Conservation (phyloP, 2,329 filamentous ascomycete genomes). For the Fusarium brachygibbosum region DNA sequence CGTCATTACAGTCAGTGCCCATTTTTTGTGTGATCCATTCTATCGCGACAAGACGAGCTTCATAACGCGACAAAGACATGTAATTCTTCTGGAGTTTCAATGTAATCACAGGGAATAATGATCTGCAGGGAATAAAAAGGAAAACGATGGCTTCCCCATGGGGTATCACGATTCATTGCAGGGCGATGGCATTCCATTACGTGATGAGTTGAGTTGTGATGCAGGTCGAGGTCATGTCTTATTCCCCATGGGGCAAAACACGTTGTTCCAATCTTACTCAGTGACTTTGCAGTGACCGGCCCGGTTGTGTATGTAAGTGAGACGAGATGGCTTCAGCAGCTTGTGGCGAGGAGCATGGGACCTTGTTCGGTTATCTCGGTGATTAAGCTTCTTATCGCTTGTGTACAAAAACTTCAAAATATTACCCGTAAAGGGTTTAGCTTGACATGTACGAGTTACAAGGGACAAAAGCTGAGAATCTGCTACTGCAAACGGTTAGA, state of each 20-base stretch:
- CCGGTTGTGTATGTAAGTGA: neutral
- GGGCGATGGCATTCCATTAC: slow-evolving; percentile 36
- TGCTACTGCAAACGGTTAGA: slow-evolving; percentile 37
- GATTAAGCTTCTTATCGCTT: slow-evolving; percentile 35
- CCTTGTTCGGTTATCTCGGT: slow-evolving; percentile 42
- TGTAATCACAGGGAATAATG: neutral
- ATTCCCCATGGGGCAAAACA: slow-evolving; percentile 35
- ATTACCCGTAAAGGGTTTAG: slow-evolving; percentile 41
- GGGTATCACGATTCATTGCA: slow-evolving; percentile 26
- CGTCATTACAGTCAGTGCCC: neutral
- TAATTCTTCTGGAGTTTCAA: neutral
- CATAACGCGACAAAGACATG: neutral
- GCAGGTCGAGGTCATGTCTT: neutral
- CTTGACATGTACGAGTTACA: neutral
- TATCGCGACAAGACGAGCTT: neutral
- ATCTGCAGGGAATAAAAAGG: slow-evolving; percentile 25
- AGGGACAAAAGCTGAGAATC: slow-evolving; percentile 39
- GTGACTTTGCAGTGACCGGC: neutral
- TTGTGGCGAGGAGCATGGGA: slow-evolving; percentile 10
- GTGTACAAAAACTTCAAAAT: slow-evolving; percentile 33
- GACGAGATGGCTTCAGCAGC: neutral
- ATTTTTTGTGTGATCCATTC: neutral
- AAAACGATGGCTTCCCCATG: slow-evolving; percentile 30
- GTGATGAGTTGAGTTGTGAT: slow-evolving; percentile 25
- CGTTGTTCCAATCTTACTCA: neutral